These are phyloP conservation scores for Pseudognaphalium luteoalbum DNA, from an alignment of 129 eudicot genomes.

Conservation along the genomic window DNA sequence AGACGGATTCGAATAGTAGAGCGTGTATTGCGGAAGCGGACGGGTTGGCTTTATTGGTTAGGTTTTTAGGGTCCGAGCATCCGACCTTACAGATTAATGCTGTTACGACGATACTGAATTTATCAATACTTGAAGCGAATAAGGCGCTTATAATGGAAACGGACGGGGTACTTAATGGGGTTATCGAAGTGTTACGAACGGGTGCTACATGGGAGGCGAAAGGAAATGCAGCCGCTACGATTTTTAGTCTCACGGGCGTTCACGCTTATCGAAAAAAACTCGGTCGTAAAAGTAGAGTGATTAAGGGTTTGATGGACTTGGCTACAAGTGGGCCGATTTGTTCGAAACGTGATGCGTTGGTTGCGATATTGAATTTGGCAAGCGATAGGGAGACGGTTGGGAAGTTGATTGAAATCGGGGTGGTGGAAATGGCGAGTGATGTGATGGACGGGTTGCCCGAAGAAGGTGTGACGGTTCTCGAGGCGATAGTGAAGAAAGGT, in stretches of 20 bases:
- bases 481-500: conserved; percentile 82
- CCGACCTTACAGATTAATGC: conserved; percentile 78
- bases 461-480: conserved; percentile 73
- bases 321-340: conserved; percentile 63
- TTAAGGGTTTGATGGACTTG: conserved; percentile 74
- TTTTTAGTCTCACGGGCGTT: conserved; percentile 70
- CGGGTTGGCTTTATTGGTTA: conserved; percentile 61
- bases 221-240: conserved; percentile 90
- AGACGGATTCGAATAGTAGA: conserved; percentile 80
- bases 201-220: conserved; percentile 97
- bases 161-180: conserved; percentile 62
- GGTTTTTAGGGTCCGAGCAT: conserved; percentile 55
- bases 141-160: conserved; percentile 78
- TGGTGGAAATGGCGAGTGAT: conserved; percentile 65
- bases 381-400: conserved; percentile 77
- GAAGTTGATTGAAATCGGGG: conserved; percentile 76
- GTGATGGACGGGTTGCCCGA: conserved; percentile 64
- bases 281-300: conserved; percentile 68
- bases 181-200: conserved; percentile 69
- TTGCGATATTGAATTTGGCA: conserved; percentile 79
- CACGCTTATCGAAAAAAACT: conserved; percentile 59
- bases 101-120: conserved; percentile 73
- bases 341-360: conserved; percentile 77
- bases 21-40: conserved; percentile 83
- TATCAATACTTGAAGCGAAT: conserved; percentile 78